Evolutionary conservation across 495 filamentous ascomycete species (phyloP).

Genomic region (Friedmanniomyces endolithicus): DNA sequence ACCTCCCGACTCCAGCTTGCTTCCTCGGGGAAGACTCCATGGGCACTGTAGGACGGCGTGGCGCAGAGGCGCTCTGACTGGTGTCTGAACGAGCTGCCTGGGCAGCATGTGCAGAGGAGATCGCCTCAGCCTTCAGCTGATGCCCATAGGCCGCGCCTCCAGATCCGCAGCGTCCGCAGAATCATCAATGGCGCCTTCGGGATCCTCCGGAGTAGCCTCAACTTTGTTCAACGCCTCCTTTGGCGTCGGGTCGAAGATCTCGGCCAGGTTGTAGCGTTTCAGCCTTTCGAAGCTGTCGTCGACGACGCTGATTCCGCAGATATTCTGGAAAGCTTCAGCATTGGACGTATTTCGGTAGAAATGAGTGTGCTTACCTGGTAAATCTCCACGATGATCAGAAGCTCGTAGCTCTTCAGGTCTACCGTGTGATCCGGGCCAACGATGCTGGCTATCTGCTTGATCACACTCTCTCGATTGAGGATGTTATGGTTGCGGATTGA

Average conservation of each 20-base stretch:
- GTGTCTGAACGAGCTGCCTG: too few relatives aligned
- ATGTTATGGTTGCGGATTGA: conserved; percentile 65
- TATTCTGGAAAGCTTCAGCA: conserved; percentile 40
- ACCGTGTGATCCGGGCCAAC: conserved; percentile 65
- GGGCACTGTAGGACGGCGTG: too few relatives aligned
- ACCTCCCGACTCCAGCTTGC: too few relatives aligned
- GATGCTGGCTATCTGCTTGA: conserved; percentile 60
- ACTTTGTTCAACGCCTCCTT: conserved; percentile 18
- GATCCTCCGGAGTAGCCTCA: neutral
- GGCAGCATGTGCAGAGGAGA: too few relatives aligned
- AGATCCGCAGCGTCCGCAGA: neutral
- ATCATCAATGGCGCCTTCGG: neutral
- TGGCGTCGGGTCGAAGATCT: conserved; percentile 44
- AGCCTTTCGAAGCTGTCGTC: conserved; percentile 54
- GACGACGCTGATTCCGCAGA: conserved; percentile 70
- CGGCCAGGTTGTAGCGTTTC: conserved; percentile 60
- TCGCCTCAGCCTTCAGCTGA: neutral
- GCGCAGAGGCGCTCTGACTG: too few relatives aligned
- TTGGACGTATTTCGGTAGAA: neutral
- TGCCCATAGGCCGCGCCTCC: neutral
- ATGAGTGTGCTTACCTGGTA: conserved; percentile 56
- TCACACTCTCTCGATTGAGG: conserved; percentile 61
- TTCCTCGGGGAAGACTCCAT: too few relatives aligned
- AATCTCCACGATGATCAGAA: conserved; percentile 77
- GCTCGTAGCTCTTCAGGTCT: conserved; percentile 67